Evolutionary conservation across 176 grass and related monocot genomes (phyloP), one percentile per base, ranked within the genome.

Genomic region (Aegilops umbellulata): DNA sequence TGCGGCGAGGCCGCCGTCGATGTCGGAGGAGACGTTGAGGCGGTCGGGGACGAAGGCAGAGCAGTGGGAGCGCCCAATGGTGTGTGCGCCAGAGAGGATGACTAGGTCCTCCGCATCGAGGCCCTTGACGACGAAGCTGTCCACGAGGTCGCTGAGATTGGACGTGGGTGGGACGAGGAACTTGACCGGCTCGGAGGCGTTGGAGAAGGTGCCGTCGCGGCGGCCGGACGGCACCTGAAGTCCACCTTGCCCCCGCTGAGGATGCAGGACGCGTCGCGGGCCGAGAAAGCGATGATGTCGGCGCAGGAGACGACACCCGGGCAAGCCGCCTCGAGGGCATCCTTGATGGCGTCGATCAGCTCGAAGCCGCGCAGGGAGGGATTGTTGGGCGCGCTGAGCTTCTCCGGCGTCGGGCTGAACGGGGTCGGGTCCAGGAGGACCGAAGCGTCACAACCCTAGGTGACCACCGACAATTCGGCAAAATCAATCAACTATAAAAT

Each of bases 51-150:
- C 34, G 69, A 93, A 92, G 69, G 91, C 84, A 0, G 87, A 87
- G 69, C 91, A 93, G 72, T 90, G 91, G 5, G 91, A 86, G 0
- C 66, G 72, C 6, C 88, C 88, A 35, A 90, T 29, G 16, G 88
- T 68, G 69, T 93, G 91, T 3, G 88, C 87, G 4, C 84, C 91
- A 9, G 91, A 92, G 49, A 86, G 86, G 20, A 76, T 25, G 14
- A 92, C 82, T 7, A 92, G 41, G 74, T 92, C 90, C 78, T 86
- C 83, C 19, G 14, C 61, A 1, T 47, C 9, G 7, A 87, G 25
- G 0, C 79, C 70, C 61, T 87, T 87, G 24, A 0, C 79, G 8
- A 27, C 44, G 79, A 87, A 76, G 79, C 44, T 57, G 32, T 22
- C 1, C 44, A 67, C 19, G 42, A 87, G 85, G 0, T 5, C 13